A percentile compares a stretch with the other conserved stretches of the same genome.
Evolutionary conservation across 345 rosid species (phyloP).

Genomic region (Lumnitzera littorea): DNA sequence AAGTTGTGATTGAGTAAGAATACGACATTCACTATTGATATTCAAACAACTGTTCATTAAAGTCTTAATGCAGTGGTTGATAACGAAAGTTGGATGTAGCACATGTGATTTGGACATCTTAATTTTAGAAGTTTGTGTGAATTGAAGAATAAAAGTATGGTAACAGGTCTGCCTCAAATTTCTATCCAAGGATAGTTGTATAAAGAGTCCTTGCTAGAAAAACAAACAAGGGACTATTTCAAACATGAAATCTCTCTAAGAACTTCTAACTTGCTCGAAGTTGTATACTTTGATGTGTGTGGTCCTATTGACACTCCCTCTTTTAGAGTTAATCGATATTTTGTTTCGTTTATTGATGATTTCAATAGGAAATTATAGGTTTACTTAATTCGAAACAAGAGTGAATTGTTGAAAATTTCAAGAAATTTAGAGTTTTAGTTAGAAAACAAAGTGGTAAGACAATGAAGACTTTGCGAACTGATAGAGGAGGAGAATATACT

Average conservation of each 20-base stretch:
- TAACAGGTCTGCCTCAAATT: too few species aligned
- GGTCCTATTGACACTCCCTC: background rate
- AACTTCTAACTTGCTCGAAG: background rate
- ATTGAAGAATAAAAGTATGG: too few species aligned
- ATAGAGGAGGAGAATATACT: background rate
- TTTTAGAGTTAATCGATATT: conserved; percentile 4
- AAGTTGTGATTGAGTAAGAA: too few species aligned
- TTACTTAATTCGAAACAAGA: background rate
- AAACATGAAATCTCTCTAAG: background rate
- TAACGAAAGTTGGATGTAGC: too few species aligned
- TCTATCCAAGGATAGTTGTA: background rate
- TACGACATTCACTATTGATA: too few species aligned
- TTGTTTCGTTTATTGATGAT: conserved; percentile 10
- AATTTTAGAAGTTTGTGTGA: too few species aligned
- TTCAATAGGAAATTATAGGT: background rate
- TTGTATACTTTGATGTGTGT: conserved; percentile 4
- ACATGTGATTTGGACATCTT: too few species aligned
- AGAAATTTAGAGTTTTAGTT: background rate
- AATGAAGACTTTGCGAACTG: background rate
- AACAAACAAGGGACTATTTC: conserved; percentile 6
- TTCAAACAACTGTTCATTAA: too few species aligned
- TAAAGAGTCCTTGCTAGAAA: background rate
- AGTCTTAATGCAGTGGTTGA: too few species aligned
- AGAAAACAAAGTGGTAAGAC: background rate
- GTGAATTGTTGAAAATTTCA: background rate